Conservation (phyloP, 805 yeast genomes). For the Pichia eremophila region DNA sequence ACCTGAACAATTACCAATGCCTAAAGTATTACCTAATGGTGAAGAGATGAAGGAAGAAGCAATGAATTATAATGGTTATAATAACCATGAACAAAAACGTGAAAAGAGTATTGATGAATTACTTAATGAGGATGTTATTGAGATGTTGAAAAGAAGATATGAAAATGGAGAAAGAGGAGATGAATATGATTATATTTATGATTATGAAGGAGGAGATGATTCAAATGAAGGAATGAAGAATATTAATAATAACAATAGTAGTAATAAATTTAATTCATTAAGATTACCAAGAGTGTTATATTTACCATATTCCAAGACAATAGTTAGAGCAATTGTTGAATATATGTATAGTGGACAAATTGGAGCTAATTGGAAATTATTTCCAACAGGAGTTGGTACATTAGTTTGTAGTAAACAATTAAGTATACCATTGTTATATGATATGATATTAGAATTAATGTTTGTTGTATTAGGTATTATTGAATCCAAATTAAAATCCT, state of each 20-base stretch:
- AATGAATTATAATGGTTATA: background rate
- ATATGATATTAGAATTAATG: constrained; percentile 56
- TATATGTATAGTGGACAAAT: constrained; percentile 74
- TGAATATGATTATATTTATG: background rate
- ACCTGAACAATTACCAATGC: constrained; percentile 52
- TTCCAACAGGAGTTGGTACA: constrained; percentile 60
- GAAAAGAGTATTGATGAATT: background rate
- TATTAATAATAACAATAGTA: background rate
- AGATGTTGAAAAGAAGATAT: background rate
- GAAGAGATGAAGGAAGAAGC: background rate
- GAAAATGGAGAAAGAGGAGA: background rate
- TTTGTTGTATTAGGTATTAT: constrained; percentile 63
- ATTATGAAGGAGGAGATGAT: too few species aligned
- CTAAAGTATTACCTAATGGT: constrained; percentile 21
- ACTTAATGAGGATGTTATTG: background rate
- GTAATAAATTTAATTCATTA: constrained; percentile 9
- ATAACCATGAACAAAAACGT: background rate
- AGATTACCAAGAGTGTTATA: constrained; percentile 56
- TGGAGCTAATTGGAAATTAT: constrained; percentile 63
- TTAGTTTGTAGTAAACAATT: constrained; percentile 54
- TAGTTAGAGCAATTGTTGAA: constrained; percentile 60
- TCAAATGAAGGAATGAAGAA: background rate
- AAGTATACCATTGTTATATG: constrained; percentile 62
- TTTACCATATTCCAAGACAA: constrained; percentile 53
- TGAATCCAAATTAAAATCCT: constrained; percentile 26